phyloP scores from a whole-genome alignment of 2,329 filamentous ascomycete genomes.

The Magnaporthales sp. region DNA sequence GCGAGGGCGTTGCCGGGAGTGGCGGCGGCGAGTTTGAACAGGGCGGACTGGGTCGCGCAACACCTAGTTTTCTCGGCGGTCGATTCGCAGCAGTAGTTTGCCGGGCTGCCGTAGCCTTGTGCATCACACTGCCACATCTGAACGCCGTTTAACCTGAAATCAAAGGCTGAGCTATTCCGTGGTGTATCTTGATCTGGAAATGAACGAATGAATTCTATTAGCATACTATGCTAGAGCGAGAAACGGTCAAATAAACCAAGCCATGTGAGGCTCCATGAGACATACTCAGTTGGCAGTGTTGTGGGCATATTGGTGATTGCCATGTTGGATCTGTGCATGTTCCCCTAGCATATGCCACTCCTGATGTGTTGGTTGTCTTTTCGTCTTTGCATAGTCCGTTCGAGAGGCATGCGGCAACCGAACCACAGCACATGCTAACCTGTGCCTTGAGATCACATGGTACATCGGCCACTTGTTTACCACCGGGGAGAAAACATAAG shows the following conservation, averaged over 20 bases:
- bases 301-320: constrained; percentile 30
- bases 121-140: constrained; percentile 12
- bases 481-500: constrained; percentile 10
- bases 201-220: neutral
- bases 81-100: constrained; percentile 12
- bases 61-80: constrained; percentile 10
- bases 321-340: constrained; percentile 10
- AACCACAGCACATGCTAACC: constrained; percentile 13
- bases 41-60: constrained; percentile 8
- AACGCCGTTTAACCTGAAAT: constrained; percentile 10
- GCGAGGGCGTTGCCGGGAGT: constrained; percentile 10
- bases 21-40: constrained; percentile 9
- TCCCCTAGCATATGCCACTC: constrained; percentile 10
- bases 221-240: neutral
- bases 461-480: constrained; percentile 15
- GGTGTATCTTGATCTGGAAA: constrained; percentile 8
- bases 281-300: constrained; percentile 24
- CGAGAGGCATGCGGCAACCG: constrained; percentile 6
- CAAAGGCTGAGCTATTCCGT: constrained; percentile 7
- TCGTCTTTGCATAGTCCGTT: constrained; percentile 9
- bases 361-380: constrained; percentile 6
- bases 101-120: constrained; percentile 9
- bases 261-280: neutral
- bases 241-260: neutral
- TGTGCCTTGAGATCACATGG: constrained; percentile 10